Evolutionary conservation across 2,329 filamentous ascomycete species (phyloP).

Genomic region (Talaromyces sp.): DNA sequence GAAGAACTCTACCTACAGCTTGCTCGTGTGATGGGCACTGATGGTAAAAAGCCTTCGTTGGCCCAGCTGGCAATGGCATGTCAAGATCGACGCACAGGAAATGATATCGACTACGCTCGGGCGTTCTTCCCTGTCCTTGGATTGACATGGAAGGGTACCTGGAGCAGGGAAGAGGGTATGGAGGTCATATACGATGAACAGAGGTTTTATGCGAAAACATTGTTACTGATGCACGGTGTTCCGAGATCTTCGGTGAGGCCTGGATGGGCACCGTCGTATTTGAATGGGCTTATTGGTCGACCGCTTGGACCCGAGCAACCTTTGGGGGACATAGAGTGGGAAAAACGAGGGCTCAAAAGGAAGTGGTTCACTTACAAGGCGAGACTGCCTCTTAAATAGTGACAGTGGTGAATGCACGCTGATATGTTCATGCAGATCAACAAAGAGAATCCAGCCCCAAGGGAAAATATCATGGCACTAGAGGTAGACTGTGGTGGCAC

Average conservation of each 20-base stretch:
- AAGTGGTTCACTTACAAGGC: conserved; percentile 8
- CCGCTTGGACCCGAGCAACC: neutral
- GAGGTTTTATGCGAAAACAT: neutral
- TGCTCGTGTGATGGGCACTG: neutral
- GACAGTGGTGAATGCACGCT: neutral
- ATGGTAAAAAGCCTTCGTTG: conserved; percentile 4
- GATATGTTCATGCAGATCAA: neutral
- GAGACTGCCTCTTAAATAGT: neutral
- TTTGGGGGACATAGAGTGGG: conserved; percentile 5
- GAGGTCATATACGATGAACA: neutral
- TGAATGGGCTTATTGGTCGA: neutral
- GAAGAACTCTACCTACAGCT: neutral
- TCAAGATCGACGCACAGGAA: neutral
- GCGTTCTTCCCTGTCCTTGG: conserved; percentile 8
- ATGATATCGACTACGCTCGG: conserved; percentile 9
- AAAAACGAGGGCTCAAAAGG: neutral
- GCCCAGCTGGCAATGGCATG: conserved; percentile 3
- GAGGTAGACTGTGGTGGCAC: neutral
- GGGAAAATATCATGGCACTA: neutral
- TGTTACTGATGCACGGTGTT: conserved; percentile 7
- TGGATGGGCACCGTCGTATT: conserved; percentile 8
- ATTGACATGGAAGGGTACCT: neutral
- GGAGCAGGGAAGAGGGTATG: conserved; percentile 10
- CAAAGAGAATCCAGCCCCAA: neutral
- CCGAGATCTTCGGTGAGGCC: neutral